These are phyloP conservation scores for Geosmithia morbida DNA, from an alignment of 2,329 filamentous ascomycete species.

Conservation along the genomic window DNA sequence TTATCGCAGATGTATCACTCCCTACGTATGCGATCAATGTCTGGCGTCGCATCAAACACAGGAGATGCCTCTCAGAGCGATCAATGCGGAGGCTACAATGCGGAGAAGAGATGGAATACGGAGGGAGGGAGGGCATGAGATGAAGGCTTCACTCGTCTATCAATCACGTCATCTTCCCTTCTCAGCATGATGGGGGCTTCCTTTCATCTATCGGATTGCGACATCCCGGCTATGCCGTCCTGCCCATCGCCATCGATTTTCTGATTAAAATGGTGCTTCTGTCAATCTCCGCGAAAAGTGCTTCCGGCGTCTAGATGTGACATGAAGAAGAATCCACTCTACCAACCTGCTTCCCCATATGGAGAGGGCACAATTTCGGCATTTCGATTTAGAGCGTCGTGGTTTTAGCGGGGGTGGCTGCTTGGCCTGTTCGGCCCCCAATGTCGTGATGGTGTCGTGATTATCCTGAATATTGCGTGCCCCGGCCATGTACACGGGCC, in stretches of 20 bases:
- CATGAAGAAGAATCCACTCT: neutral
- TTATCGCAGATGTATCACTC: too few species aligned
- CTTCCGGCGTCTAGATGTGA: neutral
- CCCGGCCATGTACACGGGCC: too few species aligned
- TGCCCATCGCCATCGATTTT: too few species aligned
- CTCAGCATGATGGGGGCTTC: neutral
- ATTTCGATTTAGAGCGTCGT: neutral
- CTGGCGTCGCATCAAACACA: too few species aligned
- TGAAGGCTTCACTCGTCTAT: neutral
- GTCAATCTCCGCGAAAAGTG: neutral
- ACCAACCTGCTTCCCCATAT: neutral
- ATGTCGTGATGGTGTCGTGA: neutral
- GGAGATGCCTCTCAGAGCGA: too few species aligned
- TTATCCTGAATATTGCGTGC: neutral
- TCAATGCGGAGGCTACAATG: too few species aligned
- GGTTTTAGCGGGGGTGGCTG: neutral
- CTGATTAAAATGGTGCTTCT: too few species aligned
- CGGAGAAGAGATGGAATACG: too few species aligned
- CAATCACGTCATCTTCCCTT: neutral
- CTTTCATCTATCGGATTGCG: neutral
- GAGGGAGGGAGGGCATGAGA: too few species aligned
- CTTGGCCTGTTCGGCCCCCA: neutral
- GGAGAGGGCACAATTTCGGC: neutral
- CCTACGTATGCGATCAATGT: too few species aligned
- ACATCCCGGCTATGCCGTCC: too few species aligned